Evolutionary conservation across 345 rosid genomes (phyloP), one percentile per base, ranked within the genome.

Genomic region (Euphorbia pulcherrima): DNA sequence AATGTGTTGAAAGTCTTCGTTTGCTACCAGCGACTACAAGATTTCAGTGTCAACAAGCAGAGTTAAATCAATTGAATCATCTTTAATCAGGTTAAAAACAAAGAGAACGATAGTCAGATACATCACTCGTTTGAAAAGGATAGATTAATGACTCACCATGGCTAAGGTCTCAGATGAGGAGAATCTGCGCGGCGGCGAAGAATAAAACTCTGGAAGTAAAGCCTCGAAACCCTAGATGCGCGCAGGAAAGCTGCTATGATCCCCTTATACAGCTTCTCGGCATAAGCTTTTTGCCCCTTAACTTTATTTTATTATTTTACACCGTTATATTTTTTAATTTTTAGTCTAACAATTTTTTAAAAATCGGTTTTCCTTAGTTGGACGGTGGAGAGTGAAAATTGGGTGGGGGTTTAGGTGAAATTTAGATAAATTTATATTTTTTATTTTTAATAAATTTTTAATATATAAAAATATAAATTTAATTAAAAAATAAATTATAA

Each of bases 1-100:
- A 64, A 77, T 77, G 64, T 77, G 80, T 65, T 77, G 77, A 29
- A 77, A 77, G 0, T 77, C 80, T 29, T 77, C 80, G 60, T 77
- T 77, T 5, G 77, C 74, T 0, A 72, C 73, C 51, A 77, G 68
- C 37, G 70, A 64, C 77, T 77, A 18, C 8, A 40, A 39, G 29
- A 54, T 68, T 27, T 17, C 29, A 30, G 18, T 67, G 51, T 14
- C 44, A 65, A 10, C 3, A 41, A 21, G 21, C 18, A 41, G 18
- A 21, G 17, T 39, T 24, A 52, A 18, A 68, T 46, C 60, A 2
- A 57, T 16, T 27, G 37, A 13, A 17, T 59, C 33, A 30, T 51
- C 6, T 14, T 16, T 8, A 21, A 14, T 8, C 2, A 33, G 10
- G 4, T 17, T 28, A 30, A n/a, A 52, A 6, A 10, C 30, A 54